Evolutionary conservation across 163 green algal genomes (phyloP).

Genomic region (Scenedesmus sp.): DNA sequence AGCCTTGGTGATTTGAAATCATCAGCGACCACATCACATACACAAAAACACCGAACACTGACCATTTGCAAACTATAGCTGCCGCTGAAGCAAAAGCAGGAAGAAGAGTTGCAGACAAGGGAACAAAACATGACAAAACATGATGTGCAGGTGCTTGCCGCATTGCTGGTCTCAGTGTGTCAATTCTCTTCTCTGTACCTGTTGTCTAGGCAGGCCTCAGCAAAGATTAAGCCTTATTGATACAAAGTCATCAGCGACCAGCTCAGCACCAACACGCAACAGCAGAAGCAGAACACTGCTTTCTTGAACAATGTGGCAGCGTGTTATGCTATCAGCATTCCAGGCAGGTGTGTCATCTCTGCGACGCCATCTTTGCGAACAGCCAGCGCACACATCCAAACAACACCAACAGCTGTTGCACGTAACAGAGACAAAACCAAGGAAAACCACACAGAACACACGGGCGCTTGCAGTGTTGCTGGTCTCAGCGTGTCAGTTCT

Average conservation of each 20-base stretch:
- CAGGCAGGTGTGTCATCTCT: too few relatives aligned
- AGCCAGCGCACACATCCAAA: too few relatives aligned
- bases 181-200: neutral
- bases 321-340: too few relatives aligned
- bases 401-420: neutral
- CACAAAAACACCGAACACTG: too few relatives aligned
- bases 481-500: neutral
- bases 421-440: too few relatives aligned
- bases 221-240: conserved; percentile 8
- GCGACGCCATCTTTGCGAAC: too few relatives aligned
- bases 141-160: neutral
- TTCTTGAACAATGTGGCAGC: too few relatives aligned
- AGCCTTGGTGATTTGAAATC: neutral
- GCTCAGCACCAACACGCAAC: neutral
- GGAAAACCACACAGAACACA: neutral
- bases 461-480: neutral
- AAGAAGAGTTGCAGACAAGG: too few relatives aligned
- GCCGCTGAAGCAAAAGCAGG: too few relatives aligned
- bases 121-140: neutral
- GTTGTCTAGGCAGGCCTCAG: conserved; percentile 3
- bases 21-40: neutral
- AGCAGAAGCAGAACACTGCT: too few relatives aligned
- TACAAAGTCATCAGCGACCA: neutral
- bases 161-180: neutral
- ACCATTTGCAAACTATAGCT: too few relatives aligned